These are phyloP conservation scores for Flammula alnicola DNA, from an alignment of 1,284 basidiomycete genomes.

Conservation along the genomic window DNA sequence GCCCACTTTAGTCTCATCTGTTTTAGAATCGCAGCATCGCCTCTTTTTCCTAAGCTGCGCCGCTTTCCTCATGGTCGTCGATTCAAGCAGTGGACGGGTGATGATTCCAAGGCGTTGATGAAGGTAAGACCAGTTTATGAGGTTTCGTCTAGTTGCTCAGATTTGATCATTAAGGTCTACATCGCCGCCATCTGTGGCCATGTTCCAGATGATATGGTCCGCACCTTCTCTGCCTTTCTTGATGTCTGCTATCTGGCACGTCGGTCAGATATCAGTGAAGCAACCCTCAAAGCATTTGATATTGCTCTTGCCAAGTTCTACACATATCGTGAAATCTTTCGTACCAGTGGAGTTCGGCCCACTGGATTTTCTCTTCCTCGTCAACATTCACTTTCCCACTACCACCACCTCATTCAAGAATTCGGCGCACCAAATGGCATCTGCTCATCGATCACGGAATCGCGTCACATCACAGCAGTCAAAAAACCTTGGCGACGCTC, in stretches of 20 bases:
- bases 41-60: constrained; percentile 22
- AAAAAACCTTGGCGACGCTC: constrained; percentile 38
- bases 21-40: constrained; percentile 19
- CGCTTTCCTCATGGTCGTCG: constrained; percentile 28
- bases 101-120: constrained; percentile 31
- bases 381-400: neutral
- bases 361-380: neutral
- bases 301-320: no score
- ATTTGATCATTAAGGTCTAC: constrained; percentile 27
- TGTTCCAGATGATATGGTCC: constrained; percentile 31
- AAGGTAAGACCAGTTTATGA: constrained; percentile 15
- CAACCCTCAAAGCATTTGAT: constrained; percentile 25
- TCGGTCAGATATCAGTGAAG: constrained; percentile 23
- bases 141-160: neutral
- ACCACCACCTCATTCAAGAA: neutral
- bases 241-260: constrained; percentile 43
- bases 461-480: constrained; percentile 36
- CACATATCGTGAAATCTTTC: constrained; percentile 35
- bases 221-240: constrained; percentile 31
- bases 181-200: constrained; percentile 32
- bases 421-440: constrained; percentile 11
- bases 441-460: constrained; percentile 35
- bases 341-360: constrained; percentile 10
- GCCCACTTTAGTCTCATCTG: neutral
- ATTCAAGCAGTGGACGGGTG: constrained; percentile 33